These are phyloP conservation scores for Pseudogymnoascus sp. DNA, from an alignment of 2,329 filamentous ascomycete genomes.

Conservation along the genomic window DNA sequence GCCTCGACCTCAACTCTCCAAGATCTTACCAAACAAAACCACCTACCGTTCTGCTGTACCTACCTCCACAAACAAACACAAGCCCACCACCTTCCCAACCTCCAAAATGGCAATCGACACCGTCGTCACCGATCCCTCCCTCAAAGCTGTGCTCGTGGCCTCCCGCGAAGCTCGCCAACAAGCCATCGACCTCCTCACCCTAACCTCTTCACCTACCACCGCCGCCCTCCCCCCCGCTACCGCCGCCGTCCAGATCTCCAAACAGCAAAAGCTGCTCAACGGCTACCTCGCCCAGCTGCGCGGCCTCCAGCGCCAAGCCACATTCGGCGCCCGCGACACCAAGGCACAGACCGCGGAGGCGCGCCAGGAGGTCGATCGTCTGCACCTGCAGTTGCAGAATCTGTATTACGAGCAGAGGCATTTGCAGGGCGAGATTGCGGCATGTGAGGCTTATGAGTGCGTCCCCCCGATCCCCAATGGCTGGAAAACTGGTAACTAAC, in stretches of 20 bases:
- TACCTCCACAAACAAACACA: not conserved
- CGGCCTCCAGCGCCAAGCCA: conserved; percentile 72
- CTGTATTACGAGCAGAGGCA: conserved; percentile 94
- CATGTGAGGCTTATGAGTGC: conserved; percentile 86
- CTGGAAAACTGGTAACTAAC: conserved; percentile 1
- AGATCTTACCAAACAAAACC: not conserved
- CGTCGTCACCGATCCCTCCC: conserved; percentile 55
- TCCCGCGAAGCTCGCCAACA: conserved; percentile 68
- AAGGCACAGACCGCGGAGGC: conserved; percentile 81
- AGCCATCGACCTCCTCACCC: conserved; percentile 57
- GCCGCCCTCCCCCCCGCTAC: conserved; percentile 38
- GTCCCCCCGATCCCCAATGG: conserved; percentile 28
- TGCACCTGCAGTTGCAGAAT: conserved; percentile 91
- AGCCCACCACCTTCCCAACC: not conserved
- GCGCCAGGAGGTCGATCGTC: conserved; percentile 79
- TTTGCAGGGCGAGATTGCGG: conserved; percentile 78
- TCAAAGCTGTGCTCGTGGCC: conserved; percentile 61
- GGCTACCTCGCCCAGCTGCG: conserved; percentile 74
- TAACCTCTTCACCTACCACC: conserved; percentile 47
- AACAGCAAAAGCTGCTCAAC: conserved; percentile 71
- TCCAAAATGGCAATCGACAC: conserved; percentile 45
- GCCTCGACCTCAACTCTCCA: conserved; percentile 5
- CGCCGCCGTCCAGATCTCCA: conserved; percentile 52
- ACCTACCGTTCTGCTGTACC: not conserved
- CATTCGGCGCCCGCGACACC: conserved; percentile 73